Percentiles rank a stretch among this genome's conserved stretches.
phyloP scores from a whole-genome alignment of 2,329 filamentous ascomycete species.

The Coniochaeta ligniaria region DNA sequence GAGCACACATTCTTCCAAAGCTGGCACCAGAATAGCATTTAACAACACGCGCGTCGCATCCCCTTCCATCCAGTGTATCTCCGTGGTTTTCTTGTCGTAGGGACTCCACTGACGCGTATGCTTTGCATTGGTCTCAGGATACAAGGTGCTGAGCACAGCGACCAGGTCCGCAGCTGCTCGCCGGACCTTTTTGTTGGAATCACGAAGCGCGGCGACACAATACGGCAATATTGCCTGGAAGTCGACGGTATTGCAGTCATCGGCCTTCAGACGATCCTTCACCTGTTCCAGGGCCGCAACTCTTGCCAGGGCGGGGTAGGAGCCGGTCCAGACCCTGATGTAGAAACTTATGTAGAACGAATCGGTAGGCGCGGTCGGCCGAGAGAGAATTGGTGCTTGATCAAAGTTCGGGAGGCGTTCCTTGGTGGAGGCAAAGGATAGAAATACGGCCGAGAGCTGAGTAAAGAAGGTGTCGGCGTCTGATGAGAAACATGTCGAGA shows the following conservation, averaged over 20 bases:
- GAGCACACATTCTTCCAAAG: conserved; percentile 78
- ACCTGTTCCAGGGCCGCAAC: conserved; percentile 61
- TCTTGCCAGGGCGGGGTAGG: conserved; percentile 62
- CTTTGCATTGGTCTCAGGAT: conserved; percentile 21
- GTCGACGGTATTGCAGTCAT: conserved; percentile 47
- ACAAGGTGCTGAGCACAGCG: conserved; percentile 44
- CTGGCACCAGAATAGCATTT: conserved; percentile 60
- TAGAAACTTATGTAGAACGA: conserved; percentile 71
- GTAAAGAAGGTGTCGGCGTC: conserved; percentile 45
- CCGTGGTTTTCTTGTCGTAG: neutral
- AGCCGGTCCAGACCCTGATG: conserved; percentile 64
- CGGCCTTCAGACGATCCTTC: conserved; percentile 46
- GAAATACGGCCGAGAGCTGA: conserved; percentile 52
- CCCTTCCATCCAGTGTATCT: conserved; percentile 43
- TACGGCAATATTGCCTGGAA: conserved; percentile 82
- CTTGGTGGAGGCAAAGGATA: conserved; percentile 41
- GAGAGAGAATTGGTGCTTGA: conserved; percentile 45
- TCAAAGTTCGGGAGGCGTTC: conserved; percentile 43
- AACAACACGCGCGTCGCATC: conserved; percentile 56
- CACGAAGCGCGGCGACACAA: conserved; percentile 64
- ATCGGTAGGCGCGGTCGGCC: conserved; percentile 46
- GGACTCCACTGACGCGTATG: neutral
- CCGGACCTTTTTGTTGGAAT: conserved; percentile 69
- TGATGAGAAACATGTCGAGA: conserved; percentile 44
- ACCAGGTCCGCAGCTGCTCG: conserved; percentile 66